Percentiles rank a stretch among this genome's conserved stretches.
Conservation (phyloP, 2,329 filamentous ascomycete species). For the Ophiostoma perfectum region DNA sequence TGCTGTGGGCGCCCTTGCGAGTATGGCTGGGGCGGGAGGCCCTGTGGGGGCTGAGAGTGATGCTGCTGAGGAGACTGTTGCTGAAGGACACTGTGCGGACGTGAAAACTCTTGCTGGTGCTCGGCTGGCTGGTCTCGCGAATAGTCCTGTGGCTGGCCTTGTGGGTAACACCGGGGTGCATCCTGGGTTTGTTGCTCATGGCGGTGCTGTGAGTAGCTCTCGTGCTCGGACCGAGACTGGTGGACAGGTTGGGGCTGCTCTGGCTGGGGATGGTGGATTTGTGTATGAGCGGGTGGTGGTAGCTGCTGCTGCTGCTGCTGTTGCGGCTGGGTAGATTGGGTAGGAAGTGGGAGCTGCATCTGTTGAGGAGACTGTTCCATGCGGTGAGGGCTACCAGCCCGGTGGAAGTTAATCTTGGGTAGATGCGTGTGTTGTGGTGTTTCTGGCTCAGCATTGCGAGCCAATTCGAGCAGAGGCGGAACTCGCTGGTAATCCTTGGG, state of each 20-base stretch:
- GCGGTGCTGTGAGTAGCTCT: conserved; percentile 10
- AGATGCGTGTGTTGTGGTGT: conserved; percentile 48
- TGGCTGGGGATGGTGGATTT: background rate
- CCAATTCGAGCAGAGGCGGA: conserved; percentile 56
- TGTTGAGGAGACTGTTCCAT: conserved; percentile 41
- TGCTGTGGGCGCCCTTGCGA: conserved; percentile 16
- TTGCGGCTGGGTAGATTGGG: conserved; percentile 29
- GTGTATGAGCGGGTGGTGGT: background rate
- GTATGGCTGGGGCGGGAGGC: conserved; percentile 18
- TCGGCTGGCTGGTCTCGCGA: background rate
- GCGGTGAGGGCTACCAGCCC: conserved; percentile 40
- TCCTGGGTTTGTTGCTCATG: conserved; percentile 14
- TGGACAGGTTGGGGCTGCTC: background rate
- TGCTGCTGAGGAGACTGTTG: conserved; percentile 18
- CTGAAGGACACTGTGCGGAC: conserved; percentile 1
- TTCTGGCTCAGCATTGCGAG: conserved; percentile 49
- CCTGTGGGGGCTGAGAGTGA: conserved; percentile 26
- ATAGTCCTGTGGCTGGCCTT: conserved; percentile 4
- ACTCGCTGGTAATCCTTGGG: conserved; percentile 55
- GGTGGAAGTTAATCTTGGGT: conserved; percentile 54
- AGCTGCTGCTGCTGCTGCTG: conserved; percentile 22
- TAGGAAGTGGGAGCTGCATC: conserved; percentile 27
- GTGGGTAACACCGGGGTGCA: background rate
- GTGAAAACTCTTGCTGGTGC: conserved; percentile 13
- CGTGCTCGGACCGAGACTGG: conserved; percentile 7